Evolutionary conservation across 805 yeast species (phyloP).

Genomic region (Candida pseudofarinosa): DNA sequence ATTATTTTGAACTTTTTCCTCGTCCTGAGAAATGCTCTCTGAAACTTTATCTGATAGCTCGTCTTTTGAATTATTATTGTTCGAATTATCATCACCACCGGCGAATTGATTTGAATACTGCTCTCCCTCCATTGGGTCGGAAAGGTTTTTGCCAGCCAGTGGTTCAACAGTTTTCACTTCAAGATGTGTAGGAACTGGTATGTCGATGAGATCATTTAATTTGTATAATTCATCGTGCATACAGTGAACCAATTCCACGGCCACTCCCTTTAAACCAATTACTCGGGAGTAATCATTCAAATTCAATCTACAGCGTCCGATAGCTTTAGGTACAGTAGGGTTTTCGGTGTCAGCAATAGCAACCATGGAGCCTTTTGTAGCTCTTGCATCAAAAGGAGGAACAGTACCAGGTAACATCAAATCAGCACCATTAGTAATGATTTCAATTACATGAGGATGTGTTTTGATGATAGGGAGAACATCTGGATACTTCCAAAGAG

Average conservation of each 20-base stretch:
- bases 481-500: conserved; percentile 66
- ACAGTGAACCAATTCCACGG: conserved; percentile 67
- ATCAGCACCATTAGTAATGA: conserved; percentile 74
- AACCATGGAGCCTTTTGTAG: conserved; percentile 55
- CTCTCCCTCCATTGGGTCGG: background rate
- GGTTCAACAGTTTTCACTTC: conserved; percentile 14
- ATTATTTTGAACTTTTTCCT: conserved; percentile 8
- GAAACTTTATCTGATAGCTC: conserved; percentile 14
- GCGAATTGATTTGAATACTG: background rate
- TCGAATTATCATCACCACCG: background rate
- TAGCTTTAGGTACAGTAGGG: conserved; percentile 66
- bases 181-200: conserved; percentile 23
- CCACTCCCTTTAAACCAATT: conserved; percentile 70
- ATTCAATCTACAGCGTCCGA: conserved; percentile 59
- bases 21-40: conserved; percentile 9
- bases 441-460: conserved; percentile 67
- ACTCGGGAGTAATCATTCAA: conserved; percentile 43
- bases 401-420: conserved; percentile 71
- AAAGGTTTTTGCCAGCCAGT: background rate
- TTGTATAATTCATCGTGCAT: conserved; percentile 61
- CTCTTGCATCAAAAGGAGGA: conserved; percentile 52
- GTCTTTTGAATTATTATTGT: conserved; percentile 1
- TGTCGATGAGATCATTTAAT: conserved; percentile 44
- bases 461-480: conserved; percentile 68
- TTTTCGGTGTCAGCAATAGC: conserved; percentile 60